Percentiles rank a stretch among this genome's conserved stretches.
Conservation (phyloP, 495 filamentous ascomycete species). For the Hypoxylon intermedium region DNA sequence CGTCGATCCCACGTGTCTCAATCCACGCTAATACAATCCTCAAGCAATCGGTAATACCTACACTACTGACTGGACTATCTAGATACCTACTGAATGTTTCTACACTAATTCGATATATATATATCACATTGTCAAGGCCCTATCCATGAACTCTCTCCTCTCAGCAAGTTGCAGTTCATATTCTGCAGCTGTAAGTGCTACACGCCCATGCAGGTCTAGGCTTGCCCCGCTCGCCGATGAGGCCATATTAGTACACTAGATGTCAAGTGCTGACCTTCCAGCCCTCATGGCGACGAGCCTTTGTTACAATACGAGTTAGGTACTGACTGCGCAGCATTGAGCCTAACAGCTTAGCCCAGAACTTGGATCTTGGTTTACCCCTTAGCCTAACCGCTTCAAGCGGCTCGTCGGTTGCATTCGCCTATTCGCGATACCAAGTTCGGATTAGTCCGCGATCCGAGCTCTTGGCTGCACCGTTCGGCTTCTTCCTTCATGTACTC, state of each 20-base stretch:
- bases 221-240: too few species aligned
- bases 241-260: too few species aligned
- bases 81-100: too few species aligned
- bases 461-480: slow-evolving; percentile 16
- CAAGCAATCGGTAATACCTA: slow-evolving; percentile 10
- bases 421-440: slow-evolving; percentile 9
- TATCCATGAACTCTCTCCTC: too few species aligned
- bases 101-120: too few species aligned
- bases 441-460: slow-evolving; percentile 32
- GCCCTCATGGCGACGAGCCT: too few species aligned
- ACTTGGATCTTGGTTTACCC: slow-evolving; percentile 35
- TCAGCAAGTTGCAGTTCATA: too few species aligned
- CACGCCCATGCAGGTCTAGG: too few species aligned
- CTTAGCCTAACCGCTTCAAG: slow-evolving; percentile 30
- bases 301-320: slow-evolving; percentile 2
- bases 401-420: slow-evolving; percentile 25
- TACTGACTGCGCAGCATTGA: background rate
- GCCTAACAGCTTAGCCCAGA: slow-evolving; percentile 3
- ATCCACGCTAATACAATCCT: slow-evolving; percentile 23
- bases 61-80: too few species aligned
- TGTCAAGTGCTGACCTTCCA: too few species aligned
- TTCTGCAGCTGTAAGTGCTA: too few species aligned
- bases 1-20: slow-evolving; percentile 40
- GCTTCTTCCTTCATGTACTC: slow-evolving; percentile 1
- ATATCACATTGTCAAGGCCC: background rate